Conservation (phyloP, 2,329 filamentous ascomycete genomes). For the Fusarium chuoi region DNA sequence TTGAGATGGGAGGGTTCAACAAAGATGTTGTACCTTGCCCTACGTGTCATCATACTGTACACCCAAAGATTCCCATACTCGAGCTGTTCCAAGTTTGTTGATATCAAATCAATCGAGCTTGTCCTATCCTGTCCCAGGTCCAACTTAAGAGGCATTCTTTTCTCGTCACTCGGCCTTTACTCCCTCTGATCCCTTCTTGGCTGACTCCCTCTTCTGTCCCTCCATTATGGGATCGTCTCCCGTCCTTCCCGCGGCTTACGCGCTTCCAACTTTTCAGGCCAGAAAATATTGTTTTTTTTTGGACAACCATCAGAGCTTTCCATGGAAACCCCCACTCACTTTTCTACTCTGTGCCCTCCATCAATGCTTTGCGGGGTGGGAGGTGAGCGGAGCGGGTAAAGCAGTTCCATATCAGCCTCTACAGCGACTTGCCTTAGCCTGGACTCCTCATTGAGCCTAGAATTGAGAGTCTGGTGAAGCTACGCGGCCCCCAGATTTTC, state of each 20-base stretch:
- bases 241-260: constrained; percentile 30
- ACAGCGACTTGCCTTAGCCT: not conserved
- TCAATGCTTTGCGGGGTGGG: constrained; percentile 3
- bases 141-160: constrained; percentile 3
- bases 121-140: constrained; percentile 16
- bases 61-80: constrained; percentile 3
- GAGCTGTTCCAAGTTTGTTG: constrained; percentile 25
- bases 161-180: constrained; percentile 24
- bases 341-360: not conserved
- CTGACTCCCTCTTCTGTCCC: constrained; percentile 4
- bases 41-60: not conserved
- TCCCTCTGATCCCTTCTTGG: not conserved
- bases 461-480: not conserved
- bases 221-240: constrained; percentile 16
- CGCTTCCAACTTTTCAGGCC: constrained; percentile 28
- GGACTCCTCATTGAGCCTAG: not conserved
- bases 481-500: not conserved
- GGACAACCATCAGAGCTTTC: constrained; percentile 1
- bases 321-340: constrained; percentile 9
- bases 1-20: constrained; percentile 9
- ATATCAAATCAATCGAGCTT: constrained; percentile 17
- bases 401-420: constrained; percentile 22
- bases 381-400: constrained; percentile 19
- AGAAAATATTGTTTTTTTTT: not conserved
- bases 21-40: not conserved